Evolutionary conservation across 2,329 filamentous ascomycete species (phyloP).

Genomic region (Saccharata proteae): DNA sequence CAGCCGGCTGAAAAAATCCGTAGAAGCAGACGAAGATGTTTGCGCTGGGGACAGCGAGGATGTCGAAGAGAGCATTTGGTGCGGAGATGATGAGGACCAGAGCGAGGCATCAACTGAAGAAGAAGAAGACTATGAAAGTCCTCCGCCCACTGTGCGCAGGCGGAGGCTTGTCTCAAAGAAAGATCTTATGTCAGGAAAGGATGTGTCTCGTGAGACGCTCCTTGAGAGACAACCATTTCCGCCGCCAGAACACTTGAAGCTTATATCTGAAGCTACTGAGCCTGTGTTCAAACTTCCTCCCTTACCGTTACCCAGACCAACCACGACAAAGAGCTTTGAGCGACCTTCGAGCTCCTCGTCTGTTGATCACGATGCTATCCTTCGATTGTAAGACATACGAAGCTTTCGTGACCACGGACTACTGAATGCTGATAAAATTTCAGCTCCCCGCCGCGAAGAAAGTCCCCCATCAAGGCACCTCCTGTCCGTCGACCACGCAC

Average conservation of each 20-base stretch:
- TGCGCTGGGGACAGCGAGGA: not conserved
- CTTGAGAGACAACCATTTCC: too few species aligned
- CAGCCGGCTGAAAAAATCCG: not conserved
- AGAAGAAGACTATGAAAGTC: constrained; percentile 21
- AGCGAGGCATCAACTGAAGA: constrained; percentile 19
- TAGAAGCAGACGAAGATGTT: constrained; percentile 3
- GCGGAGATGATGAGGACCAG: constrained; percentile 14
- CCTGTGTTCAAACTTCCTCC: too few species aligned
- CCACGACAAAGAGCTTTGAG: too few species aligned
- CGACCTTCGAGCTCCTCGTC: constrained; percentile 20
- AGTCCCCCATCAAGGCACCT: constrained; percentile 18
- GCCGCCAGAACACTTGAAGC: too few species aligned
- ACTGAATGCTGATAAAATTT: too few species aligned
- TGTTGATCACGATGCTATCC: constrained; percentile 15
- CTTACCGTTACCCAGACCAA: too few species aligned
- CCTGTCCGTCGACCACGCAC: constrained; percentile 18
- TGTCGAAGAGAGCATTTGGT: constrained; percentile 5
- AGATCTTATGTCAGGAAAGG: too few species aligned
- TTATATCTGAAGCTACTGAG: too few species aligned
- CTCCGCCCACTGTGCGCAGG: too few species aligned
- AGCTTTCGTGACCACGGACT: not conserved
- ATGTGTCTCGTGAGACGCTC: too few species aligned
- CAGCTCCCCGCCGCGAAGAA: constrained; percentile 6
- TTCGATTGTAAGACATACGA: constrained; percentile 17
- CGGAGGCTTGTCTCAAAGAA: too few species aligned